Conservation (phyloP, 2,329 filamentous ascomycete genomes). For the Rasamsonia emersonii region DNA sequence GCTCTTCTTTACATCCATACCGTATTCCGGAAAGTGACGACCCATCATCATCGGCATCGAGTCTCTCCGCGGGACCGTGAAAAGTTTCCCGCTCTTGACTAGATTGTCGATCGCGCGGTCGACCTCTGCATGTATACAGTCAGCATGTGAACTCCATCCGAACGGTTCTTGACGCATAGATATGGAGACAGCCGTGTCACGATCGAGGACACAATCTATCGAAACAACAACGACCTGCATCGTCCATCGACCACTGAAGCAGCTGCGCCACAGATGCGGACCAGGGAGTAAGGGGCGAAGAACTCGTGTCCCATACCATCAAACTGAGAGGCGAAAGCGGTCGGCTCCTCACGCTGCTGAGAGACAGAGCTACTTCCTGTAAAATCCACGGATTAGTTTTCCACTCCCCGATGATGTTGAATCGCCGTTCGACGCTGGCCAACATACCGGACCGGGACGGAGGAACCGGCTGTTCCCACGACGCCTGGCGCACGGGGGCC, state of each 20-base stretch:
- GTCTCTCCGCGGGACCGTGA: slow-evolving; percentile 67
- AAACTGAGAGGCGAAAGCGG: slow-evolving; percentile 77
- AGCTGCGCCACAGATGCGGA: no score
- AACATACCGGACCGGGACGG: slow-evolving; percentile 62
- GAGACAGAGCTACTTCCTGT: slow-evolving; percentile 67
- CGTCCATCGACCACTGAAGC: no score
- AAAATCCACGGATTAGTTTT: slow-evolving; percentile 7
- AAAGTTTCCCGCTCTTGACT: slow-evolving; percentile 92
- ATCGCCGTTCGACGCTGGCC: neutral
- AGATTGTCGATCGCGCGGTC: slow-evolving; percentile 93
- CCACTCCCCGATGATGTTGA: slow-evolving; percentile 1
- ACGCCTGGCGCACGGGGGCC: slow-evolving; percentile 53
- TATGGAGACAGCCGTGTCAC: no score
- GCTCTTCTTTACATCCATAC: no score
- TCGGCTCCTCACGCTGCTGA: slow-evolving; percentile 59
- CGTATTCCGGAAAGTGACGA: slow-evolving; percentile 51
- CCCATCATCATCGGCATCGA: slow-evolving; percentile 59
- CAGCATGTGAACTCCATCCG: no score
- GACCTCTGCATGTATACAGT: slow-evolving; percentile 58
- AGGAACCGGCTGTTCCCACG: slow-evolving; percentile 65
- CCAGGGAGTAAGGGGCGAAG: slow-evolving; percentile 3
- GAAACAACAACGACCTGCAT: no score
- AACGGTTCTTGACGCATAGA: no score
- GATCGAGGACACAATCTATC: no score
- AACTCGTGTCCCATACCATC: slow-evolving; percentile 61